Conservation (phyloP, 2,329 filamentous ascomycete genomes). For the Graphilbum ipis-grandicollis region DNA sequence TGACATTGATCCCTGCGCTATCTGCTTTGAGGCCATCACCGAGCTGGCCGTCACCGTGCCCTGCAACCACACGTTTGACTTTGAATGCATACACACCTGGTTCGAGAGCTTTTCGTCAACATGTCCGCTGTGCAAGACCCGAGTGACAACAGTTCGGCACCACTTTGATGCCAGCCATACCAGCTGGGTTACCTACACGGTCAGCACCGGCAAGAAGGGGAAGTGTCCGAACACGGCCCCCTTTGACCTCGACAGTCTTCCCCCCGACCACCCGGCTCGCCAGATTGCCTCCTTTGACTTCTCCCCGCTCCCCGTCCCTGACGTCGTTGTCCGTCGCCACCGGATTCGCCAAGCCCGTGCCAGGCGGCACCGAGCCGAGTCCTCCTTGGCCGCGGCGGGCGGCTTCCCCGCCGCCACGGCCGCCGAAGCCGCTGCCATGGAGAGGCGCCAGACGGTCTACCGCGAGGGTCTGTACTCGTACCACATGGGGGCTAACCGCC, state of each 20-base stretch:
- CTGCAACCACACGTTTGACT: slow-evolving; percentile 75
- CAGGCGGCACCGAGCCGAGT: too few relatives aligned
- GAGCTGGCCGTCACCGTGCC: slow-evolving; percentile 57
- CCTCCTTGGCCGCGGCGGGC: neutral
- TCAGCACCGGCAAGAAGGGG: neutral
- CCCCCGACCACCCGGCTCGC: too few relatives aligned
- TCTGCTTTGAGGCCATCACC: slow-evolving; percentile 64
- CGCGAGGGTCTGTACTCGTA: slow-evolving; percentile 54
- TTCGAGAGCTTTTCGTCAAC: slow-evolving; percentile 45
- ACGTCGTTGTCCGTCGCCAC: too few relatives aligned
- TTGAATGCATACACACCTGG: slow-evolving; percentile 71
- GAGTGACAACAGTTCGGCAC: slow-evolving; percentile 44
- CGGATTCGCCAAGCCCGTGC: too few relatives aligned
- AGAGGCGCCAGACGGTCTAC: slow-evolving; percentile 57
- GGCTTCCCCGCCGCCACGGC: neutral
- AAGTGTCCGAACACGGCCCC: too few relatives aligned
- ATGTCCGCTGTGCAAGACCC: slow-evolving; percentile 63
- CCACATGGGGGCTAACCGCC: slow-evolving; percentile 64
- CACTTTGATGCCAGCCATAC: slow-evolving; percentile 32
- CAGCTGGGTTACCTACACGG: slow-evolving; percentile 33
- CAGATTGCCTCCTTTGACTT: too few relatives aligned
- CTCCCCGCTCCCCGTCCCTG: too few relatives aligned
- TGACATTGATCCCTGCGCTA: slow-evolving; percentile 47
- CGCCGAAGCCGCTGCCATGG: slow-evolving; percentile 17
- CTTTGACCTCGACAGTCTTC: too few relatives aligned